Base-by-base conservation (phyloP, 2,329 filamentous ascomycete species). In the Chalaropsis ovoidea region DNA sequence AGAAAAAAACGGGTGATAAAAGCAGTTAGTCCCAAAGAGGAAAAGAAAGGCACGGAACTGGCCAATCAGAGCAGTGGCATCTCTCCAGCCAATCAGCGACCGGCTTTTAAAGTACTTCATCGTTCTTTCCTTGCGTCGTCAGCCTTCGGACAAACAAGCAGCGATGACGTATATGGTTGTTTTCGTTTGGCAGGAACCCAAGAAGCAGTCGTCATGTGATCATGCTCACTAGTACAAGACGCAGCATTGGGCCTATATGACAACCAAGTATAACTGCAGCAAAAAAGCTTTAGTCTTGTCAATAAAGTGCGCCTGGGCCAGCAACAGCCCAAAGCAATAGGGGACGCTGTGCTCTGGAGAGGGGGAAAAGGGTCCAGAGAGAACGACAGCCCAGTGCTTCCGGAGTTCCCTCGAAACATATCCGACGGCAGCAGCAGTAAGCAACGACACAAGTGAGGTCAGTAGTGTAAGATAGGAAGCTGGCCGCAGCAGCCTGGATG, bases 111-210 rank as follows among this genome's bases (percentile, higher is more conserved):
- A 15, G 42, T 63, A 10, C 27, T 41, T 47, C 15, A 47, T 6
- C 22, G 2, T 45, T 49, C 42, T 49, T 62, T 24, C 39, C 42
- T 45, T 24, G 61, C 52, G 63, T 43, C 54, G 54, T 65, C 41
- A 41, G 39, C 54, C 41, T 31, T 65, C 19, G 19, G 43, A 22
- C 31, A 22, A 45, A n/a, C 15, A 24, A 24, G 47, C 19, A 24
- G 47, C n/a, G 47, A 52, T 52, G 47, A 52, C 47, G 47, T 24
- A 11, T 8, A 35, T 3, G 31, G 31, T 35, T 35, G 31, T 35
- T 35, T 35, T 35, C 31, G 7, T 35, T 35, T 35, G 31, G 31
- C 31, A 35, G 31, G 3, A 39, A 39, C 5, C 5, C 35, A 10
- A 39, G 35, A 39, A 39, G 8, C 35, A 6, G 35, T 10, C 11